These are phyloP conservation scores for Ensete glaucum DNA, from an alignment of 176 grass and related monocot genomes.

Conservation along the genomic window DNA sequence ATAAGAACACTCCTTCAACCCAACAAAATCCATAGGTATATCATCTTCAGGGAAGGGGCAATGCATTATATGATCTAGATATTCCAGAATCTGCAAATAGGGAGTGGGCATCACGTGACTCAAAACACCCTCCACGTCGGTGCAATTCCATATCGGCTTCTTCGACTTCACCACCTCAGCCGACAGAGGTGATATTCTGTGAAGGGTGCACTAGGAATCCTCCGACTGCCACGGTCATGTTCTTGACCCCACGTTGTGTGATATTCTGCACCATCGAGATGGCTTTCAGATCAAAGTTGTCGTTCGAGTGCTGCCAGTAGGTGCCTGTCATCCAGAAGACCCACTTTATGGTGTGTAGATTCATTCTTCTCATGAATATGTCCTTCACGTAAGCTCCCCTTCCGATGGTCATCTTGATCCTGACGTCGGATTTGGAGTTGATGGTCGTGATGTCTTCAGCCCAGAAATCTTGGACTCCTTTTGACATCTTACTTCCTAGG, in stretches of 20 bases:
- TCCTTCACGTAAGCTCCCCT: slow-evolving; percentile 73
- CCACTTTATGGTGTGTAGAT: slow-evolving; percentile 84
- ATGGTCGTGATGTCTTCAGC: slow-evolving; percentile 68
- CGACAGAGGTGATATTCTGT: slow-evolving; percentile 71
- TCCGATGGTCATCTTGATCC: slow-evolving; percentile 84
- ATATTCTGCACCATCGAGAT: slow-evolving; percentile 47
- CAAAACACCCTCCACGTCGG: slow-evolving; percentile 45
- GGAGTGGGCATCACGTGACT: slow-evolving; percentile 30
- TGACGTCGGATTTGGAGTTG: slow-evolving; percentile 71
- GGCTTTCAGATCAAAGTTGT: slow-evolving; percentile 51
- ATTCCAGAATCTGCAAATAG: not conserved
- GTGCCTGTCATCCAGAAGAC: slow-evolving; percentile 94
- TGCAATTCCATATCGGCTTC: slow-evolving; percentile 85
- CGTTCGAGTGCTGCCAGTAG: slow-evolving; percentile 49
- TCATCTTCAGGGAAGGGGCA: too few species aligned
- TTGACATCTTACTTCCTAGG: slow-evolving; percentile 88
- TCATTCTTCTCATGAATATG: slow-evolving; percentile 49
- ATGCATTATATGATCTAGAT: too few species aligned
- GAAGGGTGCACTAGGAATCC: slow-evolving; percentile 60
- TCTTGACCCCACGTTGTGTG: slow-evolving; percentile 64
- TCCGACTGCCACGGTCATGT: slow-evolving; percentile 71
- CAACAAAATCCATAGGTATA: too few species aligned
- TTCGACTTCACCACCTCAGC: slow-evolving; percentile 30
- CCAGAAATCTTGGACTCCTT: slow-evolving; percentile 57
- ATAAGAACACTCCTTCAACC: too few species aligned